Conservation (phyloP, 352 stramenopile species). For the Phytophthora ramorum region DNA sequence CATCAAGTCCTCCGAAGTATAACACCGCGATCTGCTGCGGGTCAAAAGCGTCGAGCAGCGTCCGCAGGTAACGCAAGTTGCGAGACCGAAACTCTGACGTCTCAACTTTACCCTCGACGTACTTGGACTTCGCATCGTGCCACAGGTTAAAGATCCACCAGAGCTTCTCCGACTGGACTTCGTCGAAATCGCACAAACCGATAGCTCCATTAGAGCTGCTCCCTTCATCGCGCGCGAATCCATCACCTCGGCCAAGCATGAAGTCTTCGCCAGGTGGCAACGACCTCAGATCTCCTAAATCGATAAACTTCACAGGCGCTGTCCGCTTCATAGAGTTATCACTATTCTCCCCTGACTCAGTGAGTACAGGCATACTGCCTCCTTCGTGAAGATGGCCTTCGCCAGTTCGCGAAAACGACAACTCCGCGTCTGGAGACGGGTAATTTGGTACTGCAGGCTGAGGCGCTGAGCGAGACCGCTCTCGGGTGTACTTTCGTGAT, state of each 20-base stretch:
- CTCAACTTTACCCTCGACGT: constrained; percentile 76
- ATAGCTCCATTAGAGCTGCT: constrained; percentile 64
- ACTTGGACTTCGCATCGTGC: constrained; percentile 69
- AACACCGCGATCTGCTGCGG: constrained; percentile 82
- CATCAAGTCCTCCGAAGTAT: constrained; percentile 45
- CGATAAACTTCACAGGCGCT: constrained; percentile 57
- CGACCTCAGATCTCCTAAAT: constrained; percentile 63
- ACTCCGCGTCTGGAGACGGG: constrained; percentile 15
- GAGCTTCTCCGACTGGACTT: constrained; percentile 80
- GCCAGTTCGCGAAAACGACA: constrained; percentile 21
- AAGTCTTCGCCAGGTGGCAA: constrained; percentile 44
- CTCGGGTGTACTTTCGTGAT: constrained; percentile 44
- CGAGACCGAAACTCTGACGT: constrained; percentile 66
- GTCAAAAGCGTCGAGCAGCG: constrained; percentile 78
- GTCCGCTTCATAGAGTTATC: constrained; percentile 37
- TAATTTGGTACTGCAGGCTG: constrained; percentile 41
- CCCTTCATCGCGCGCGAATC: constrained; percentile 50
- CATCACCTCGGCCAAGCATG: constrained; percentile 32
- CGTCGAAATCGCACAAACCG: constrained; percentile 80
- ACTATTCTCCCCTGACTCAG: constrained; percentile 26
- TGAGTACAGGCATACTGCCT: constrained; percentile 26
- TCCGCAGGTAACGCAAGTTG: constrained; percentile 77
- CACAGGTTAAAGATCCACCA: constrained; percentile 88
- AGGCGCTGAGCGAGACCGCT: constrained; percentile 66
- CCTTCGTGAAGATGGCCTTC: constrained; percentile 22